phyloP scores from a whole-genome alignment of 805 yeast genomes.

The Wickerhamiella occidentalis region DNA sequence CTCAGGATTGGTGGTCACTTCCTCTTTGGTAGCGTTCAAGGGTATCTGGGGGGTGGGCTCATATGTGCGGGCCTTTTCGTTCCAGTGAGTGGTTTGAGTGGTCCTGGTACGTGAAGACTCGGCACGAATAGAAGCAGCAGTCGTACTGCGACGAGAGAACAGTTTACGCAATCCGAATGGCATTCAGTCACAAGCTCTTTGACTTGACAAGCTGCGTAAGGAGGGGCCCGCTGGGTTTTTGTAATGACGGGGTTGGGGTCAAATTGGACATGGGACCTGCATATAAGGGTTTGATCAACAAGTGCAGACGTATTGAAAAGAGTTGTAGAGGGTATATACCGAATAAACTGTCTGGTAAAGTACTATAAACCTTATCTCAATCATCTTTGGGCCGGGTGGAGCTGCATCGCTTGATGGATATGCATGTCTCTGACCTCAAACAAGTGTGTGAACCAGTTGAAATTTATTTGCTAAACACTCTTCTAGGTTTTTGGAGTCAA shows the following conservation, averaged over 20 bases:
- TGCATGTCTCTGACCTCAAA: background rate
- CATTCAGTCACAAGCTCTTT: too few relatives aligned
- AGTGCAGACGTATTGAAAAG: too few relatives aligned
- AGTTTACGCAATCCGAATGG: constrained; percentile 10
- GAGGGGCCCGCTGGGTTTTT: constrained; percentile 7
- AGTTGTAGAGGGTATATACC: too few relatives aligned
- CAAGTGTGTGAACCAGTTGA: background rate
- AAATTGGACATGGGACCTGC: constrained; percentile 1
- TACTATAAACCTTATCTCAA: background rate
- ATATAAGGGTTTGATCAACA: background rate
- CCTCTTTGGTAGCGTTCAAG: constrained; percentile 8
- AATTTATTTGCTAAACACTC: background rate
- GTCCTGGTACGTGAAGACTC: constrained; percentile 6
- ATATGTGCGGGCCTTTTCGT: constrained; percentile 12
- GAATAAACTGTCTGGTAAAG: background rate
- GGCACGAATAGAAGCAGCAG: constrained; percentile 7
- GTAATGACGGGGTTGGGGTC: constrained; percentile 10
- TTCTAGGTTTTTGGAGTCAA: background rate
- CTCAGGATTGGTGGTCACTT: constrained; percentile 8
- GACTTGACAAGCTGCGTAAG: too few relatives aligned
- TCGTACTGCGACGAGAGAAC: background rate
- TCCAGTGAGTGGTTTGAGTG: constrained; percentile 11
- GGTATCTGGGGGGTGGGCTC: constrained; percentile 9
- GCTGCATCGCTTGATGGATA: background rate
- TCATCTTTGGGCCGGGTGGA: background rate